These are phyloP conservation scores for Paraconiothyrium brasiliense DNA, from an alignment of 2,329 filamentous ascomycete genomes.

Conservation along the genomic window DNA sequence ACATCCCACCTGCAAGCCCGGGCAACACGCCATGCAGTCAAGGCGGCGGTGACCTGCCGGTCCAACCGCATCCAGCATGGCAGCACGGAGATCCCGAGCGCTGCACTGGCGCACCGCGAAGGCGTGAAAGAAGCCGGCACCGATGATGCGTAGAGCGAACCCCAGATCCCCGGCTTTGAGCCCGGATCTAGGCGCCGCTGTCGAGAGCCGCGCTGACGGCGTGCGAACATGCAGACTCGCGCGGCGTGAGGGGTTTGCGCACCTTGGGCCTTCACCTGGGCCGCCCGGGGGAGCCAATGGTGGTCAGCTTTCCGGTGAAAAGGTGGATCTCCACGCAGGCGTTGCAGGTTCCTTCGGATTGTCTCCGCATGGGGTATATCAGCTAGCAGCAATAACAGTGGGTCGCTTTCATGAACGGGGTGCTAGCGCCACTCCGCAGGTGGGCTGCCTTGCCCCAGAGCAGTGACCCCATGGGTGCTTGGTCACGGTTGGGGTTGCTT, in stretches of 20 bases:
- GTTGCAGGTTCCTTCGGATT: slow-evolving; percentile 11
- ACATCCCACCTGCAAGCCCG: not conserved
- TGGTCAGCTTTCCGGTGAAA: not conserved
- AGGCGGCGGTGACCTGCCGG: not conserved
- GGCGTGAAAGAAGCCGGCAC: not conserved
- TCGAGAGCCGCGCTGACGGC: not conserved
- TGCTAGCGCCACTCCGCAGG: slow-evolving; percentile 6
- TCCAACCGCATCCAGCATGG: slow-evolving; percentile 6
- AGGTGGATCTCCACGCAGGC: not conserved
- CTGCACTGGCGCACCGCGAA: not conserved
- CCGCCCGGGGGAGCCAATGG: not conserved
- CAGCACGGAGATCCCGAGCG: not conserved
- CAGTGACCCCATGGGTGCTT: not conserved
- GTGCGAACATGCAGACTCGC: not conserved
- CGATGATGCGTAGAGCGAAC: not conserved
- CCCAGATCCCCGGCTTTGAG: not conserved
- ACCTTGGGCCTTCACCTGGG: not conserved
- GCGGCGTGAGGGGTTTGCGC: not conserved
- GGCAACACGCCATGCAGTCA: slow-evolving; percentile 1
- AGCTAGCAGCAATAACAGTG: slow-evolving; percentile 10
- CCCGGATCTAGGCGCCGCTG: not conserved
- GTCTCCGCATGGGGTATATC: slow-evolving; percentile 17
- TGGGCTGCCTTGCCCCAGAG: slow-evolving; percentile 10
- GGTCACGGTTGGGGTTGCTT: not conserved
- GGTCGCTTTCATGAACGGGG: slow-evolving; percentile 8